Base-by-base conservation (phyloP, 352 stramenopile species). In the Peronospora belbahrii region DNA sequence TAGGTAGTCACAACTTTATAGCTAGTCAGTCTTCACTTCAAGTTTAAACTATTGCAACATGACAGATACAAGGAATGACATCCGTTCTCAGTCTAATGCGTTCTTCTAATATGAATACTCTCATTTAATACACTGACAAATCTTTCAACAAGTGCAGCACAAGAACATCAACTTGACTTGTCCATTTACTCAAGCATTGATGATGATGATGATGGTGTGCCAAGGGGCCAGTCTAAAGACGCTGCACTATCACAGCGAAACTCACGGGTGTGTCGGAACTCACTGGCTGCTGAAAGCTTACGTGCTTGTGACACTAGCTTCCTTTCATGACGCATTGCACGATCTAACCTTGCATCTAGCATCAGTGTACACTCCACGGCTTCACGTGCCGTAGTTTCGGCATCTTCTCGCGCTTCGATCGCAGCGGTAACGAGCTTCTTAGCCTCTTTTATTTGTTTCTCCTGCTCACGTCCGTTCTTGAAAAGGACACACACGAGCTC, bases 371-470 rank as follows among this genome's bases (percentile, higher is more conserved):
- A 58, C 48, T 85, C 73, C 8, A 90, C 61, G 22, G 81, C 78
- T 58, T 93, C 81, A 48, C 61, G 63, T 24, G 80, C 78, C 25
- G 70, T 88, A 19, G 68, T 61, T 58, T 90, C 76, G 7, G 81
- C 79, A 25, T 78, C 70, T 50, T 88, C 75, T 42, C 76, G 76
- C 43, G 77, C 78, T 71, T 86, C 71, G 32, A 90, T 83, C 40
- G 81, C 81, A 42, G 74, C 72, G 56, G 56, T 80, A 31, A 93
- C 72, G 42, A 90, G 68, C 27, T 41, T 35, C 62, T 87, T 88
- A 17, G 81, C 81, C 31, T 93, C 56, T 13, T 78, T 67, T 27
- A 93, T 66, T 49, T 93, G 81, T 14, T 59, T 52, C 23, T 90
- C 81, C 39, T 93, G 81, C 10, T 83, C 73, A 14, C 48, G 55